Evolutionary conservation across 768 basidiomycete genomes (phyloP), one percentile per base, ranked within the genome.

Genomic region (Pleurotus salmoneostramineus): DNA sequence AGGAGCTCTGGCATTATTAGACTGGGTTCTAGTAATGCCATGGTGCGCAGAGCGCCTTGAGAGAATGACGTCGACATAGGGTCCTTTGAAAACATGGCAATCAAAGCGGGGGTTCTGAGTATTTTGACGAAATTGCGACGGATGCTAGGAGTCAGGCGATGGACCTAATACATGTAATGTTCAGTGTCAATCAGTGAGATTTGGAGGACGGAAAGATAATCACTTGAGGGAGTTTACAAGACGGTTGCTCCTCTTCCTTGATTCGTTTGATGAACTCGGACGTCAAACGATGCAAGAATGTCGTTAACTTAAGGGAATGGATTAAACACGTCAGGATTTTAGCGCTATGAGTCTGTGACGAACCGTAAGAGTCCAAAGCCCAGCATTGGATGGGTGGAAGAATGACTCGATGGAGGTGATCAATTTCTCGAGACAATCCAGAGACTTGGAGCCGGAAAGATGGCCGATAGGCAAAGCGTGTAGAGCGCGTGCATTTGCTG

Each of bases 311-410:
- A 37, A 51, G 51, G 27, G 43, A 21, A 21, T 35, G 4, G 3
- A 27, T n/a, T 31, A 60, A 61, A 63, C 21, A 3, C 21, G 21
- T 27, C 21, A 47, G 56, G 52, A 17, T 59, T 32, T 49, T 3
- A 50, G 51, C 44, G n/a, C 36, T 49, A 40, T 56, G 40, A 21
- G n/a, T 21, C 35, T 42, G 43, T 31, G 35, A 68, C 79, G 59
- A 62, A 89, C 85, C 59, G 75, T 67, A 56, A 81, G 68, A 3
- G 92, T 89, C 92, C 94, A 97, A 33, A 80, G 74, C 3, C 95
- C 95, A 33, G 87, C 86, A 67, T 97, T 97, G 3, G 91, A 92
- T 1, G 96, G 96, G 69, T 98, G 96, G 73, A 98, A 98, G 77
- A 90, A 96, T 0, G 89, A 86, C 67, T 98, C 96, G 5, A 90